These are phyloP conservation scores for Zygosaccharomyces pseudorouxii DNA, from an alignment of 805 yeast species.

Conservation along the genomic window DNA sequence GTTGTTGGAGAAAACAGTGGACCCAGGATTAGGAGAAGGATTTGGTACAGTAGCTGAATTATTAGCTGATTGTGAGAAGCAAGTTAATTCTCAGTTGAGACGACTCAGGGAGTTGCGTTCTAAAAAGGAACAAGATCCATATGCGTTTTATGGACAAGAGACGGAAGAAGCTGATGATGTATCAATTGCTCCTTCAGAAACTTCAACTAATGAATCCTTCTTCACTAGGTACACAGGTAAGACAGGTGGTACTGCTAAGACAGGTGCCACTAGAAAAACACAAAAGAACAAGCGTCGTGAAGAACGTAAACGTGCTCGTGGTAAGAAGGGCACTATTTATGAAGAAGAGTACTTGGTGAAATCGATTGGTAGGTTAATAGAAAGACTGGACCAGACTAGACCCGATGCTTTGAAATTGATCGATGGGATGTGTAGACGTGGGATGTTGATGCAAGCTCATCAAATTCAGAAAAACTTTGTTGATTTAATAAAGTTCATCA, in stretches of 20 bases:
- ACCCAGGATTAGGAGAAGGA: conserved; percentile 76
- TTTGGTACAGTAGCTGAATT: conserved; percentile 84
- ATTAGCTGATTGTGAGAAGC: conserved; percentile 88
- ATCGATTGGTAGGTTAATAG: conserved; percentile 83
- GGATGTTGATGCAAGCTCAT: conserved; percentile 72
- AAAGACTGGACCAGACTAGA: conserved; percentile 68
- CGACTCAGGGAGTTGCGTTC: conserved; percentile 80
- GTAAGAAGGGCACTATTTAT: conserved; percentile 95
- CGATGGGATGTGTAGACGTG: conserved; percentile 70
- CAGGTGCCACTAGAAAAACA: conserved; percentile 91
- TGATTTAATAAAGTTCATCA: conserved; percentile 52
- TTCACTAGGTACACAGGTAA: conserved; percentile 96
- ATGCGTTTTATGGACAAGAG: conserved; percentile 71
- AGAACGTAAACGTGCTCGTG: conserved; percentile 92
- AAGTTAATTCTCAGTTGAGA: conserved; percentile 72
- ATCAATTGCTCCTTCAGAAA: conserved; percentile 90
- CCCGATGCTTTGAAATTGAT: conserved; percentile 70
- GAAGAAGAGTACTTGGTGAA: conserved; percentile 92
- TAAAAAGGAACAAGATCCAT: conserved; percentile 81
- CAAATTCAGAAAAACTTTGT: conserved; percentile 67
- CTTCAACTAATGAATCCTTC: conserved; percentile 87
- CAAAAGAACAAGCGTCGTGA: conserved; percentile 90
- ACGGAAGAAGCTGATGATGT: conserved; percentile 87
- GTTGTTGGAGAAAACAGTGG: conserved; percentile 56
- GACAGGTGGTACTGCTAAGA: conserved; percentile 91